phyloP scores from a whole-genome alignment of 306 rosid species.

The Astragalus membranaceus region DNA sequence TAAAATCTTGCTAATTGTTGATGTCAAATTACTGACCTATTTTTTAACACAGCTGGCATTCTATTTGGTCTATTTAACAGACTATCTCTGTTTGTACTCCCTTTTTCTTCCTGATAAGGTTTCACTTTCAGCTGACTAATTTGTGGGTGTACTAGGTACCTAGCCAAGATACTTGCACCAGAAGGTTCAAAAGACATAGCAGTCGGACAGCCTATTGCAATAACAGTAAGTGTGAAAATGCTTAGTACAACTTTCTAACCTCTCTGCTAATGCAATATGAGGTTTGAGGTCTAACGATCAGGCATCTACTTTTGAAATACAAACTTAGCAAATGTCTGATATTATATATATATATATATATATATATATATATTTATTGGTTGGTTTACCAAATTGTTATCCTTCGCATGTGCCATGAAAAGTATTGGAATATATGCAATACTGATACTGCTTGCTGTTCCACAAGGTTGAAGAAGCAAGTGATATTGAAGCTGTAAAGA shows the following conservation, averaged over 20 bases:
- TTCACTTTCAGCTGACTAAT: conserved; percentile 8
- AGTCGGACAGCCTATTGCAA: conserved; percentile 92
- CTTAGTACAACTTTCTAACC: conserved; percentile 8
- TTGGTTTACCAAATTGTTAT: neutral
- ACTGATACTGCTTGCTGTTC: conserved; percentile 18
- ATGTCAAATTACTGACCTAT: conserved; percentile 2
- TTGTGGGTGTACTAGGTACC: conserved; percentile 46
- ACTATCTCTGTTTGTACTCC: neutral
- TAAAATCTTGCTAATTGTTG: neutral
- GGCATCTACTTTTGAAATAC: conserved; percentile 12
- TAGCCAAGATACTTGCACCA: conserved; percentile 77
- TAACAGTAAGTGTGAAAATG: conserved; percentile 64
- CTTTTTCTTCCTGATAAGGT: neutral
- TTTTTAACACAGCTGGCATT: neutral
- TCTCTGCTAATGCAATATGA: conserved; percentile 9
- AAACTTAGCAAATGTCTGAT: conserved; percentile 1
- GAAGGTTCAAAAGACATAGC: conserved; percentile 93
- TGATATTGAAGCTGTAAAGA: conserved; percentile 70
- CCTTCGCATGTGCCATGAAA: conserved; percentile 8
- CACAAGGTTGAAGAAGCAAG: conserved; percentile 80
- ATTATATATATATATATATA: neutral
- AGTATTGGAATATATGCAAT: conserved; percentile 24
- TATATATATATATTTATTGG: conserved; percentile 4
- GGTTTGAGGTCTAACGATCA: conserved; percentile 2
- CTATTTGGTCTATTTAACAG: neutral